phyloP scores from a whole-genome alignment of 352 stramenopile species.

The Stephanocyclus meneghinianus region DNA sequence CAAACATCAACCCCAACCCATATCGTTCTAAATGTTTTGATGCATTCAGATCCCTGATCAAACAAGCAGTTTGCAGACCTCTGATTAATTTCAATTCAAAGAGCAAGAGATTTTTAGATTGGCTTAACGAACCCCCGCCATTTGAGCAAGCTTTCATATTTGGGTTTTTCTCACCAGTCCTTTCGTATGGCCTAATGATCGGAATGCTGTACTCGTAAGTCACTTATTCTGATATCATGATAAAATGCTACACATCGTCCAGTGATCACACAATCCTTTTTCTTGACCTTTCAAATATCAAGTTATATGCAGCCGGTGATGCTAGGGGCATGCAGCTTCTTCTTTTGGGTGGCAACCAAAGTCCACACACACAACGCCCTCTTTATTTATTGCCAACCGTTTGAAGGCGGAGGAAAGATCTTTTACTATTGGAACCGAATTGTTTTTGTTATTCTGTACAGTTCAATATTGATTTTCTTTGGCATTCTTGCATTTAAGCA shows the following conservation, averaged over 20 bases:
- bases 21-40: neutral
- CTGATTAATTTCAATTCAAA: slow-evolving; percentile 42
- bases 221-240: neutral
- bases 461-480: slow-evolving; percentile 50
- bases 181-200: slow-evolving; percentile 53
- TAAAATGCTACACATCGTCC: neutral
- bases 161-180: slow-evolving; percentile 43
- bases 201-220: slow-evolving; percentile 45
- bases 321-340: slow-evolving; percentile 44
- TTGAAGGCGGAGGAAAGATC: slow-evolving; percentile 59
- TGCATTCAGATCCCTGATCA: slow-evolving; percentile 41
- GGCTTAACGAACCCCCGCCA: slow-evolving; percentile 31
- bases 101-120: slow-evolving; percentile 39
- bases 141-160: slow-evolving; percentile 51
- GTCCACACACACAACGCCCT: slow-evolving; percentile 59
- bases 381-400: slow-evolving; percentile 59
- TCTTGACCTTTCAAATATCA: neutral
- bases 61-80: slow-evolving; percentile 42
- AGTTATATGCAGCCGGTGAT: slow-evolving; percentile 37
- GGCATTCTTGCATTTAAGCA: slow-evolving; percentile 41
- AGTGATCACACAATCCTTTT: neutral
- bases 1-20: neutral
- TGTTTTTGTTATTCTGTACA: slow-evolving; percentile 55
- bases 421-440: slow-evolving; percentile 63
- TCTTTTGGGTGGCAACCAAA: slow-evolving; percentile 57